Evolutionary conservation across 148 eudicot genomes (phyloP), one percentile per base, ranked within the genome.

Genomic region (Suaeda aralocaspica): DNA sequence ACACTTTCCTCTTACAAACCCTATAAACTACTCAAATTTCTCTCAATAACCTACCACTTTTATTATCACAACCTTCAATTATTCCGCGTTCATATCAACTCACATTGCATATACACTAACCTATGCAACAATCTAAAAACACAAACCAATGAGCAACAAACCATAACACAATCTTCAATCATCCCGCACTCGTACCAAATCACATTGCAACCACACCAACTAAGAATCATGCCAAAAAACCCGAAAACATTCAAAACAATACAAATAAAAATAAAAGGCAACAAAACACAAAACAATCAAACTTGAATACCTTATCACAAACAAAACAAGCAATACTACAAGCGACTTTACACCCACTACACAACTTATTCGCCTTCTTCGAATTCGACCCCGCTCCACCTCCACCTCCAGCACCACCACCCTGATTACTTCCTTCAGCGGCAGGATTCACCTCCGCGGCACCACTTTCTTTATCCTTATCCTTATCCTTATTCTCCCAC

Each of bases 311-410:
- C 96, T 91, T 89, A 11, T 89, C 93, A 71, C 74, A 86, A 53
- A 85, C 84, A 79, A 91, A 95, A 78, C 97, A 91, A 57, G 99
- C 96, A 83, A 95, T 87, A 70, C 76, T 87, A 78, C 97, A 91
- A 60, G 68, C 74, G 28, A 77, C 33, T 72, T 89, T 91, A 80
- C 99, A 95, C 48, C 77, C 84, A 76, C 89, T 81, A 78, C 99
- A 95, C 25, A 82, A 42, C 78, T 85, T 89, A 78, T 76, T 89
- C 70, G 71, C 28, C 39, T 72, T 71, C 64, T 69, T 68, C 30
- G 51, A 58, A 45, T 24, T 49, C n/a, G 76, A 83, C 25, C 81
- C 63, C 28, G 33, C 52, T 2, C 24, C 77, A 31, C 67, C 83
- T 33, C 68, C 77, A 6, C 51, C 34, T 46, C 33, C 68, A 2